Evolutionary conservation across 176 grass and related monocot genomes (phyloP), one percentile per base, ranked within the genome.

Genomic region (Chloris gayana): DNA sequence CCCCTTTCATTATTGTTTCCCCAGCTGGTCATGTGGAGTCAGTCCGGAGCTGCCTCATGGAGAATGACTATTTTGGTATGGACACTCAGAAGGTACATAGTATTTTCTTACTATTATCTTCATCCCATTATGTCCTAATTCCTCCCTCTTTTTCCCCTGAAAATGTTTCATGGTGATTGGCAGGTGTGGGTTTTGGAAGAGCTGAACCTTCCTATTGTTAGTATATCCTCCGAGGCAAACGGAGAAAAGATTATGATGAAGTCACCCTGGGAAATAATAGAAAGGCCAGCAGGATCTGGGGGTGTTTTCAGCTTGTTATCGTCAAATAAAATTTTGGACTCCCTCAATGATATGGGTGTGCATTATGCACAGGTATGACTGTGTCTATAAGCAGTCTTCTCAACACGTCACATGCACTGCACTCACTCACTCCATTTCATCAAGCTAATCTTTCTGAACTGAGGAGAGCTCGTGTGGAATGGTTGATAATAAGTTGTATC

Each of bases 161-260:
- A 19, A 85, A 67, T 64, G 29, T 57, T 65, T 32, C 6, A 0
- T 78, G 31, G 80, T 75, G 57, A 49, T 84, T 78, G 49, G 19
- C 82, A 99, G 96, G 79, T 95, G 39, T 95, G 96, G 93, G 54
- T 99, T 80, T 80, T 95, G 19, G 88, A 93, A 91, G 90, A 88
- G 42, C 56, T 84, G 68, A 73, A 91, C 33, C 85, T 99, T 61
- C 96, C 96, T 21, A 64, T 99, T 74, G 54, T 95, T 47, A 95
- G 79, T 72, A 71, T 84, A n/a, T 76, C 87, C 37, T 71, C 78
- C 19, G 76, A 85, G 66, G 49, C 75, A 66, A 69, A 25, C 22
- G 27, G 79, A 32, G 75, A 80, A 84, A 88, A 83, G 49, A 91
- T 99, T 69, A 56, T 99, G 63, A 77, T 99, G 61, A 91, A 91